Evolutionary conservation across 208 protist genomes (phyloP).

Genomic region (Trypanosomatidae sp.): DNA sequence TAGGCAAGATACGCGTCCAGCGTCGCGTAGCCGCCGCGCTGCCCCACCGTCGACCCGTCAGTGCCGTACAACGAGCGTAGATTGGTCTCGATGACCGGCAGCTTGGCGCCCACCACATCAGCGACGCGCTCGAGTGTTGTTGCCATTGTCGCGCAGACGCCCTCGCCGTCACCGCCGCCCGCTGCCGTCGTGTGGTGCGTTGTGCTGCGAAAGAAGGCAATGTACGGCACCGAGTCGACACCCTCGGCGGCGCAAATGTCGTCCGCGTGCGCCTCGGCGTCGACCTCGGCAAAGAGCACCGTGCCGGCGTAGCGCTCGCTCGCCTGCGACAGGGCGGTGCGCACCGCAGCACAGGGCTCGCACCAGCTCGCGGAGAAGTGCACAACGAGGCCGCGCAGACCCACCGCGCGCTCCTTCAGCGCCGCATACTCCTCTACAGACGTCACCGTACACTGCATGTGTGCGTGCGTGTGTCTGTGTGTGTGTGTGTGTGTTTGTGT

Average conservation of each 20-base stretch:
- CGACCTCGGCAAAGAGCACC: neutral
- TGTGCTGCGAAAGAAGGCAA: conserved; percentile 75
- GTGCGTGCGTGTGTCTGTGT: no score
- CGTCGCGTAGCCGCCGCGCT: conserved; percentile 27
- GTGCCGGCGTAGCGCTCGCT: neutral
- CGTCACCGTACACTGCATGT: conserved; percentile 23
- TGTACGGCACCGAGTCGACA: conserved; percentile 82
- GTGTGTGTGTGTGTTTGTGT: no score
- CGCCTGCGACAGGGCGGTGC: conserved; percentile 18
- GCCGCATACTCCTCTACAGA: conserved; percentile 26
- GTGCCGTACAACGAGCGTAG: conserved; percentile 60
- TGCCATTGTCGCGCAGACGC: neutral
- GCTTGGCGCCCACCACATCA: conserved; percentile 63
- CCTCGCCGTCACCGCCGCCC: no score
- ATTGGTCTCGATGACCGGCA: conserved; percentile 67
- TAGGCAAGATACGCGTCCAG: conserved; percentile 75
- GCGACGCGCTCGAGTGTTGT: conserved; percentile 47
- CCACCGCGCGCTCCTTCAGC: conserved; percentile 35
- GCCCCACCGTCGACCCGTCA: conserved; percentile 20
- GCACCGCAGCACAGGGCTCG: conserved; percentile 71
- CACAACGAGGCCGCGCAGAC: conserved; percentile 45
- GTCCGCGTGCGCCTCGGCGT: conserved; percentile 18
- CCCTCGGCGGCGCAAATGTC: conserved; percentile 64
- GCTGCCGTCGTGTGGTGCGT: conserved; percentile 1
- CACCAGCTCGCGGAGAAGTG: conserved; percentile 88